Conservation (phyloP, 225 moss, liverwort and hornwort genomes). For the Pseudisothecium myosuroides region DNA sequence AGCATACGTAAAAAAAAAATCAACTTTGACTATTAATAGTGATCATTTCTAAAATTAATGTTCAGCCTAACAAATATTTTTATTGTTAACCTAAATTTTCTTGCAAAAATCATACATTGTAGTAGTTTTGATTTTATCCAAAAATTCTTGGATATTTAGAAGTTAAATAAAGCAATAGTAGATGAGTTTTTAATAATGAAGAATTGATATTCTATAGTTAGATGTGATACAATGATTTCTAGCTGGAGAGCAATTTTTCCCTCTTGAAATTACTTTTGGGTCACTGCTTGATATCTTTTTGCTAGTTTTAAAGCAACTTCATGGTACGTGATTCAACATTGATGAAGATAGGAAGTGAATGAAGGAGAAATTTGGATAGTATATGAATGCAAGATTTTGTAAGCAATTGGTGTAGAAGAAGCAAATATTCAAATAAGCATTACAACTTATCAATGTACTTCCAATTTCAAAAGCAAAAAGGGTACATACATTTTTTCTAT, state of each 20-base stretch:
- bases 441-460: background rate
- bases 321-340: background rate
- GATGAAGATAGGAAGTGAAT: background rate
- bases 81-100: background rate
- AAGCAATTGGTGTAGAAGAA: background rate
- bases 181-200: background rate
- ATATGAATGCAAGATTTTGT: background rate
- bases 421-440: background rate
- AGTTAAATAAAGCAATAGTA: background rate
- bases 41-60: background rate
- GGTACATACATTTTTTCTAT: background rate
- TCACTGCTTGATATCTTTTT: background rate
- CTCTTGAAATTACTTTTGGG: background rate
- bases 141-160: background rate
- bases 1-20: rapidly evolving
- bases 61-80: rapidly evolving
- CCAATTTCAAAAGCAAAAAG: background rate
- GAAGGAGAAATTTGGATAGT: too few relatives aligned
- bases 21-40: background rate
- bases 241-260: background rate
- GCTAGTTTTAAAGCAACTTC: background rate
- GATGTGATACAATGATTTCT: background rate
- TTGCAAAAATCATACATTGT: background rate
- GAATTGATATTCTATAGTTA: too few relatives aligned
- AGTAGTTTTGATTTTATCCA: background rate